Conservation (phyloP, 73 alveolate genomes). For the Tetrahymena borealis region DNA sequence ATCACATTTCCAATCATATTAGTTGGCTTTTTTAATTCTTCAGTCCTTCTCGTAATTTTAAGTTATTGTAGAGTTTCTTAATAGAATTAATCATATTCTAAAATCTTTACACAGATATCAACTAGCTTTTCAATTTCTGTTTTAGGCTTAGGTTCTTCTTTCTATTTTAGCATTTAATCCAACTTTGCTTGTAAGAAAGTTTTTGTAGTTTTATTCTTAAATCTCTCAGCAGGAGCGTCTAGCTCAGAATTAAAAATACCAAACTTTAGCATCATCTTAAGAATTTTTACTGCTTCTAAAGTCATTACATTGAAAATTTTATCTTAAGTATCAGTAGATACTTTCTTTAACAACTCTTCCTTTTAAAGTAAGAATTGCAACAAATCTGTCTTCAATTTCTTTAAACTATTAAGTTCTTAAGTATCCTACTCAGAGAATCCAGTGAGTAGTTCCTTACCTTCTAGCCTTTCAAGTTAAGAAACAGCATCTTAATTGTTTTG, state of each 20-base stretch:
- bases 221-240: neutral
- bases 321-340: neutral
- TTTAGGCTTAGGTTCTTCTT: neutral
- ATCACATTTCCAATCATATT: neutral
- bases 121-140: conserved; percentile 16
- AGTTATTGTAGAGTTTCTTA: neutral
- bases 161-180: neutral
- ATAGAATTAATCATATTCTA: conserved; percentile 24
- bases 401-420: neutral
- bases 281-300: conserved; percentile 15
- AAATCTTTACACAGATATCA: neutral
- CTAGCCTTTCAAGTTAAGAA: neutral
- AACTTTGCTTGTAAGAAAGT: neutral
- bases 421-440: neutral
- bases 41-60: conserved; percentile 2
- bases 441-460: neutral
- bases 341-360: neutral
- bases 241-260: conserved; percentile 15
- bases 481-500: neutral
- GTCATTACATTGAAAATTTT: conserved; percentile 22
- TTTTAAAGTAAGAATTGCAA: neutral
- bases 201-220: neutral
- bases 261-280: conserved; percentile 29
- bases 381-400: conserved; percentile 6
- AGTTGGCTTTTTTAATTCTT: neutral